phyloP scores from a whole-genome alignment of 2,329 filamentous ascomycete species.

The Pseudopyrenochaeta lycopersici region DNA sequence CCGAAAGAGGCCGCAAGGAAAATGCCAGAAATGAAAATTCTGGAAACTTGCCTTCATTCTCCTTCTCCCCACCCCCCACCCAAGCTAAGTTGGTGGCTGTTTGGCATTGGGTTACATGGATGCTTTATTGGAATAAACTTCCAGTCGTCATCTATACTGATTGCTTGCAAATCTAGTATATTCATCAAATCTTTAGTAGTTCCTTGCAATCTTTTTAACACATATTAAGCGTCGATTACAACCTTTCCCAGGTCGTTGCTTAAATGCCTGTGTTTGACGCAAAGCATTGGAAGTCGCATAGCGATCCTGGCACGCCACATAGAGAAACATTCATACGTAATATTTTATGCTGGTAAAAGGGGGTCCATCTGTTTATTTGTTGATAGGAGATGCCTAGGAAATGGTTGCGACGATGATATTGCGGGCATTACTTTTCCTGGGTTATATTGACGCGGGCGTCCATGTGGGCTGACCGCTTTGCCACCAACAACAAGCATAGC shows the following conservation, averaged over 20 bases:
- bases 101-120: neutral
- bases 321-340: conserved; percentile 18
- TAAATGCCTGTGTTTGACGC: neutral
- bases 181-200: neutral
- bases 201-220: neutral
- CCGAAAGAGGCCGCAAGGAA: too few species aligned
- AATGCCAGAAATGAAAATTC: too few species aligned
- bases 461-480: neutral
- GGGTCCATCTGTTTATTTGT: neutral
- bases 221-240: neutral
- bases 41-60: too few species aligned
- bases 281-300: conserved; percentile 13
- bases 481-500: neutral
- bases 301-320: conserved; percentile 18
- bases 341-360: conserved; percentile 1
- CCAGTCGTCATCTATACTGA: conserved; percentile 7
- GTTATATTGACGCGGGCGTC: conserved; percentile 20
- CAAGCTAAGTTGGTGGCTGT: too few species aligned
- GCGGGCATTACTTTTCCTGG: conserved; percentile 13
- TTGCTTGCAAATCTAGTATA: neutral
- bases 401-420: conserved; percentile 28
- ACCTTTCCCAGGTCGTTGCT: neutral
- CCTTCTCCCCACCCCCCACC: too few species aligned
- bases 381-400: conserved; percentile 19
- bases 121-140: conserved; percentile 4